Evolutionary conservation across 169 alveolate genomes (phyloP).

Genomic region (Eimeria sp.): DNA sequence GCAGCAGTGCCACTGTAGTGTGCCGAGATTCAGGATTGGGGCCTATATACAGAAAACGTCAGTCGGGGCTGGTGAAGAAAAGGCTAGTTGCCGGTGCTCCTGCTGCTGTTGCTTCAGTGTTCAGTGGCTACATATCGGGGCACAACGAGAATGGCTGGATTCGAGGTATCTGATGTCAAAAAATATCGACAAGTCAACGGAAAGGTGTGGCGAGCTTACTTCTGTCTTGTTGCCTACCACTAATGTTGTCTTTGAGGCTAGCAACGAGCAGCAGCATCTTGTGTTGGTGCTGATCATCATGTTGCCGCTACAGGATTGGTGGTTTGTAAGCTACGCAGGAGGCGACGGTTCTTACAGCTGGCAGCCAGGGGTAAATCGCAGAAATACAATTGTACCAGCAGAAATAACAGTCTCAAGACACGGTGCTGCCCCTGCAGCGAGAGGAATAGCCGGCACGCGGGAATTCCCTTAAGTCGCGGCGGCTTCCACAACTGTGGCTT

Average conservation of each 20-base stretch:
- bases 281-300: slow-evolving; percentile 9
- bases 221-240: background rate
- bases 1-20: background rate
- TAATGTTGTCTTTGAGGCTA: background rate
- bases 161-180: slow-evolving; percentile 58
- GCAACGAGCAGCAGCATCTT: background rate
- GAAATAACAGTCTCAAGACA: background rate
- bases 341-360: slow-evolving; percentile 63
- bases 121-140: slow-evolving; percentile 7
- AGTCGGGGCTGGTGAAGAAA: background rate
- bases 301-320: slow-evolving; percentile 70
- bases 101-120: slow-evolving; percentile 54
- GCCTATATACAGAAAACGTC: too few species aligned
- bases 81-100: slow-evolving; percentile 5
- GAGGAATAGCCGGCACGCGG: background rate
- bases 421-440: slow-evolving; percentile 7
- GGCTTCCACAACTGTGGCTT: background rate
- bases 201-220: slow-evolving; percentile 31
- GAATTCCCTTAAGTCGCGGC: background rate
- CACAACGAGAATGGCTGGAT: slow-evolving; percentile 40
- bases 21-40: background rate
- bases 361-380: slow-evolving; percentile 63
- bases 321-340: slow-evolving; percentile 70
- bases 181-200: slow-evolving; percentile 61
- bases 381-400: background rate